Evolutionary conservation across 306 rosid species (phyloP).

Genomic region (Cucumis hystrix): DNA sequence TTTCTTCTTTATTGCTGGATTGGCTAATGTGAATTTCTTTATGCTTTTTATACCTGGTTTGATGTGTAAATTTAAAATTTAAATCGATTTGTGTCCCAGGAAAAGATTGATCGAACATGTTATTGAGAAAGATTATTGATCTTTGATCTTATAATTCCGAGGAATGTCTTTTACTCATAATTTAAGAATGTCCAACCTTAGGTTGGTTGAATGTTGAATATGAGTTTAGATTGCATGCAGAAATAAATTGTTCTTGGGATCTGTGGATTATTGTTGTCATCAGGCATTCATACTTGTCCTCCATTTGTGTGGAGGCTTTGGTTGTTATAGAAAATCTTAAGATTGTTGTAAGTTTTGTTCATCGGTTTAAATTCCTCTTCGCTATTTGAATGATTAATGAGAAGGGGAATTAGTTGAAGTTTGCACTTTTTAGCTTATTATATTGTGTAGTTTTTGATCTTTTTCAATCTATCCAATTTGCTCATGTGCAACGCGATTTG

Average conservation of each 20-base stretch:
- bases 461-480: too few relatives aligned
- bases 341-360: too few relatives aligned
- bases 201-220: neutral
- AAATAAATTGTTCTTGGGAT: neutral
- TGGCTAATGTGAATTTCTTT: neutral
- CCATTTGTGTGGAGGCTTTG: too few relatives aligned
- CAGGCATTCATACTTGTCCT: too few relatives aligned
- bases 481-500: too few relatives aligned
- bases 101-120: neutral
- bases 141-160: neutral
- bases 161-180: neutral
- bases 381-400: too few relatives aligned
- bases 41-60: neutral
- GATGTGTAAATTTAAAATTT: conserved; percentile 5
- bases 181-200: neutral
- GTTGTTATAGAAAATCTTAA: too few relatives aligned
- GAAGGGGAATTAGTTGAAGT: too few relatives aligned
- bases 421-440: too few relatives aligned
- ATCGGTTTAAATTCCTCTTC: too few relatives aligned
- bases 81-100: neutral
- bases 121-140: neutral
- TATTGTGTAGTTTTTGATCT: too few relatives aligned
- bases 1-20: neutral
- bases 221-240: neutral
- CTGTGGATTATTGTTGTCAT: neutral